Base-by-base conservation (phyloP, 2,329 filamentous ascomycete genomes). In the Trichoderma semiorbis region DNA sequence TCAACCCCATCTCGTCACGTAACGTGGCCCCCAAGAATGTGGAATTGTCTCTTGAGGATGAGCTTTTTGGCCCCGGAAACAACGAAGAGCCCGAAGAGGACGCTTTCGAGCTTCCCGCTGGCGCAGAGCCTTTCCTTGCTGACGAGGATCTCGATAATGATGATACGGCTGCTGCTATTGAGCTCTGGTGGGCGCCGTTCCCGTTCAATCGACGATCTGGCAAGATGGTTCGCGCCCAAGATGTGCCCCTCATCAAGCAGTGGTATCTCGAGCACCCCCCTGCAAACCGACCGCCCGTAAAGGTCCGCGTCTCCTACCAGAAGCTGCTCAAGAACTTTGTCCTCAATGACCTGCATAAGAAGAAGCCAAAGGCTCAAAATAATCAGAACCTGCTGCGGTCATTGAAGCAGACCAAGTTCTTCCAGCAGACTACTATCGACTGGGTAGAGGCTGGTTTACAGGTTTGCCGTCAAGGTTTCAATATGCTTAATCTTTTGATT, bases 401-500 rank as follows among this genome's bases (percentile, higher is more conserved):
- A 10, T 83, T 99, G 75, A 98, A 98, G 83, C 91, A 94, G 76
- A 99, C 96, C 62, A 99, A 99, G 79, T 99, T 99, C 85, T 99
- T 99, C 87, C 97, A 99, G 82, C 96, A 98, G 82, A 99, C 96
- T 3, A 97, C 94, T 10, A 98, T 99, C 74, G 96, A 99, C 81
- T 99, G 96, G 96, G 96, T 99, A 55, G 96, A 99, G 84, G 96
- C 97, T 77, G 96, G 97, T 84, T 87, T 99, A 79, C 97, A 99
- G 84, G 96, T 99, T 74, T 99, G 96, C 81, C 91, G 96, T 65
- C 96, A 99, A 81, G 96, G 96, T 70, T 99, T 98, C 87, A 99
- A 99, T 84, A 99, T 99, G 95, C 86, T 99, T 72, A 99, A 99
- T 78, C 86, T 99, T 68, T 86, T 99, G 76, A 99, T 99, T 76